Percentiles rank a stretch among this genome's conserved stretches.
Conservation (phyloP, 805 yeast genomes). For the Wickerhamiella kurtzmanii region DNA sequence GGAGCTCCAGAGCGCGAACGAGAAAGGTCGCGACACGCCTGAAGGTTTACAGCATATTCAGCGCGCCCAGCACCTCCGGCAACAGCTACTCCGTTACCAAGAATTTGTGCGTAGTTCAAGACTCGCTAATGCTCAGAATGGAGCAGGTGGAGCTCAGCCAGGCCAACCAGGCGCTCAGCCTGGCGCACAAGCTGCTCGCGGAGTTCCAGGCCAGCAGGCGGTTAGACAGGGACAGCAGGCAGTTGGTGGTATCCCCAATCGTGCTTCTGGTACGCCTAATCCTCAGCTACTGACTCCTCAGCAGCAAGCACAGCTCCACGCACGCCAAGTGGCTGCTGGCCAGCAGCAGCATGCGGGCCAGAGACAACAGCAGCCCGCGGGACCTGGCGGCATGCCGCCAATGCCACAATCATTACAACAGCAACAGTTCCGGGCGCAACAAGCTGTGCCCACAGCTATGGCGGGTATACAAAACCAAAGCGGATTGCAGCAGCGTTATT, state of each 20-base stretch:
- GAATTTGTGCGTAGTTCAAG: conserved; percentile 7
- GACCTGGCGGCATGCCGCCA: conserved; percentile 8
- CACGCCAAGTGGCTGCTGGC: conserved; percentile 14
- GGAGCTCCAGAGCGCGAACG: conserved; percentile 19
- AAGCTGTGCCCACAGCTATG: conserved; percentile 3
- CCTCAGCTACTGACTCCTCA: conserved; percentile 10
- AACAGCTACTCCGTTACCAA: conserved; percentile 16
- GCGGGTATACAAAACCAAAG: conserved; percentile 12
- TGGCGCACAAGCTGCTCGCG: conserved; percentile 6
- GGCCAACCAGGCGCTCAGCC: not conserved
- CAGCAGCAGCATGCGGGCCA: conserved; percentile 14
- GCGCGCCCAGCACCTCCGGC: conserved; percentile 23
- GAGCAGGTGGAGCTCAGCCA: conserved; percentile 6
- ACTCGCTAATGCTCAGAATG: not conserved
- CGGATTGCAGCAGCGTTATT: conserved; percentile 19
- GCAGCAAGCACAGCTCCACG: conserved; percentile 14
- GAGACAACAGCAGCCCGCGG: conserved; percentile 11
- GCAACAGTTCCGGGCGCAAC: not conserved
- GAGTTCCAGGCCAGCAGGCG: not conserved
- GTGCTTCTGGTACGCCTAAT: conserved; percentile 5
- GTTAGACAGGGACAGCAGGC: not conserved
- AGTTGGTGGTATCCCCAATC: not conserved
- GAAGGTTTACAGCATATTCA: conserved; percentile 23
- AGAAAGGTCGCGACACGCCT: conserved; percentile 20
- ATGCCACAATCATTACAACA: not conserved